Percentiles rank a stretch among this genome's conserved stretches.
Evolutionary conservation across 2,329 filamentous ascomycete genomes (phyloP).

Genomic region (Apiospora pterosperma): DNA sequence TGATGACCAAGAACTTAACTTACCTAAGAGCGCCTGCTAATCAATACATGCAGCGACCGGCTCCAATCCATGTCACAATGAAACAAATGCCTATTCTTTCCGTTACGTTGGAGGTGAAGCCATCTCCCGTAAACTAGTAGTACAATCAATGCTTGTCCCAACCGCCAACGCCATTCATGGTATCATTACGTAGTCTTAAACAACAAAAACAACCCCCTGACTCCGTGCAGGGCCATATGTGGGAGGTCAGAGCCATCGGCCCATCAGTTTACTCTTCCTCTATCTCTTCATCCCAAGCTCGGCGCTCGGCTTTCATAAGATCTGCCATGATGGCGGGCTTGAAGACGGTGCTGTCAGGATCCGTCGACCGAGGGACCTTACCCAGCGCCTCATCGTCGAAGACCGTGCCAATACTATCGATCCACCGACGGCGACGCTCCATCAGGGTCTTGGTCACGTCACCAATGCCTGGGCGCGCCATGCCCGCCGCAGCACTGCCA

Average conservation of each 20-base stretch:
- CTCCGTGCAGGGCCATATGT: neutral
- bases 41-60: neutral
- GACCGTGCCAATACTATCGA: slow-evolving; percentile 83
- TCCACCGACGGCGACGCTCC: slow-evolving; percentile 88
- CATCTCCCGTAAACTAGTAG: neutral
- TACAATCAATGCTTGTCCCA: neutral
- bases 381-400: slow-evolving; percentile 79
- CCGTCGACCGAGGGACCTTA: slow-evolving; percentile 63
- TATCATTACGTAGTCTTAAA: slow-evolving; percentile 5
- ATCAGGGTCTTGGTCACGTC: slow-evolving; percentile 89
- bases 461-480: slow-evolving; percentile 76
- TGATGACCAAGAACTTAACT: no score
- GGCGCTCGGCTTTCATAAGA: slow-evolving; percentile 71
- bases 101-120: neutral
- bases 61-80: neutral
- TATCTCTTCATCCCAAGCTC: slow-evolving; percentile 77
- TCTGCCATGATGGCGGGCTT: slow-evolving; percentile 68
- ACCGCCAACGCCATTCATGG: slow-evolving; percentile 7
- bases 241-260: neutral
- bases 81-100: neutral
- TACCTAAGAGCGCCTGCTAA: neutral
- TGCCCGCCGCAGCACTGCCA: slow-evolving; percentile 53
- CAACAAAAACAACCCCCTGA: neutral
- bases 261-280: slow-evolving; percentile 53
- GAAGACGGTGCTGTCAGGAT: slow-evolving; percentile 70